A percentile compares a stretch with the other conserved stretches of the same genome.
Evolutionary conservation across 257 asterid species (phyloP).

Genomic region (Solanum arcanum): DNA sequence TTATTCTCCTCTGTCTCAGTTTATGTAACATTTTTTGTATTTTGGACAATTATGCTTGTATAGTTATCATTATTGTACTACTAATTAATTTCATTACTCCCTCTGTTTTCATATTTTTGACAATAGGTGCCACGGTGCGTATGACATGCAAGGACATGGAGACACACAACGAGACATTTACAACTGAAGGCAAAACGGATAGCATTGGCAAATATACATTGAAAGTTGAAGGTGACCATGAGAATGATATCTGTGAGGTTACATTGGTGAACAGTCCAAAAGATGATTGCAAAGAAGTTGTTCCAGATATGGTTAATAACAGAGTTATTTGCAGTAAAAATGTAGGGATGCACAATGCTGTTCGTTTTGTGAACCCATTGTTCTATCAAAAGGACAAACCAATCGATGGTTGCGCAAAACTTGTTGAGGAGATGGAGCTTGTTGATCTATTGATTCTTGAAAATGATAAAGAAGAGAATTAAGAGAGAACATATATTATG

Average conservation of each 20-base stretch:
- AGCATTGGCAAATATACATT: conserved; percentile 13
- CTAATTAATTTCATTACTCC: too few relatives aligned
- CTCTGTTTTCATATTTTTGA: too few relatives aligned
- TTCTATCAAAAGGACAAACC: conserved; percentile 14
- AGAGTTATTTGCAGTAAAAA: conserved; percentile 16
- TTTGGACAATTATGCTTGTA: too few relatives aligned
- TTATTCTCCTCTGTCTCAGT: too few relatives aligned
- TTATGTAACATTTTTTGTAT: too few relatives aligned
- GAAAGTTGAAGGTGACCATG: conserved; percentile 21
- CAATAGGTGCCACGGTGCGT: conserved; percentile 17
- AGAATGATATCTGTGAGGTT: conserved; percentile 33
- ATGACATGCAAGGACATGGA: conserved; percentile 17
- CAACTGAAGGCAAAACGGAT: conserved; percentile 6
- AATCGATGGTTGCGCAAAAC: background rate
- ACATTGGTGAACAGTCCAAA: conserved; percentile 9
- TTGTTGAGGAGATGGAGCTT: conserved; percentile 9
- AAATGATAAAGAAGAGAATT: background rate
- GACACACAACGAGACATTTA: background rate
- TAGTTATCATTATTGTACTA: too few relatives aligned
- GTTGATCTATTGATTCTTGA: background rate
- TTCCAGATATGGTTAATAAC: background rate
- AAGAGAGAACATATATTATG: background rate
- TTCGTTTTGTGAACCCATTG: conserved; percentile 25
- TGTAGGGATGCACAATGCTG: conserved; percentile 8
- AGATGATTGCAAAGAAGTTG: conserved; percentile 7